phyloP scores from a whole-genome alignment of 305 asterid species.

The Fraxinus dipetala region DNA sequence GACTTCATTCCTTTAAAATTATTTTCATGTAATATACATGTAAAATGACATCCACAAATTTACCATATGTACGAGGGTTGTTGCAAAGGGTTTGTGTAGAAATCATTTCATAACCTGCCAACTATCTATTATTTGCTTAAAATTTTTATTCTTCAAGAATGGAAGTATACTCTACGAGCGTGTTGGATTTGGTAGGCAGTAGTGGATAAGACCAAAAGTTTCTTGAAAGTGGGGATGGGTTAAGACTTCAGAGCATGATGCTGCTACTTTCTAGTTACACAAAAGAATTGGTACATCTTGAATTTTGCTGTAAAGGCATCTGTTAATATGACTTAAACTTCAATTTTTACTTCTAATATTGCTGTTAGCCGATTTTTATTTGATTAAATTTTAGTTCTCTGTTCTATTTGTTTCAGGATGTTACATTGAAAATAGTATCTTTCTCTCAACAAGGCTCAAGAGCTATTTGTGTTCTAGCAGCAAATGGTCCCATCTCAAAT shows the following conservation, averaged over 20 bases:
- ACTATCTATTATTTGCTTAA: background rate
- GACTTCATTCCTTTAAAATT: background rate
- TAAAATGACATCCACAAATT: background rate
- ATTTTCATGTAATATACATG: background rate
- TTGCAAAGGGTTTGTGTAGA: background rate
- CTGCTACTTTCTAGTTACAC: background rate
- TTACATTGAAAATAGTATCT: constrained; percentile 78
- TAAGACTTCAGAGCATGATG: background rate
- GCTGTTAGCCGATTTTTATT: constrained; percentile 6
- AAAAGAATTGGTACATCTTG: background rate
- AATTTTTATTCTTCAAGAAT: background rate
- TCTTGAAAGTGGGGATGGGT: background rate
- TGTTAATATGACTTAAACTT: background rate
- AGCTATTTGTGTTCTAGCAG: constrained; percentile 92
- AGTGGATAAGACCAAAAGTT: background rate
- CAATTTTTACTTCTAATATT: background rate
- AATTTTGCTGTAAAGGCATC: background rate
- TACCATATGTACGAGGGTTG: background rate
- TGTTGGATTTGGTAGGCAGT: background rate
- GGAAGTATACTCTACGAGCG: background rate
- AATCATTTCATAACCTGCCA: background rate
- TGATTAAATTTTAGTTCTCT: constrained; percentile 1
- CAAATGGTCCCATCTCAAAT: constrained; percentile 81
- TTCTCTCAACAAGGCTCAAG: constrained; percentile 87
- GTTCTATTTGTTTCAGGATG: constrained; percentile 51